Base-by-base conservation (phyloP, 352 stramenopile species). In the Peronospora tabacina region DNA sequence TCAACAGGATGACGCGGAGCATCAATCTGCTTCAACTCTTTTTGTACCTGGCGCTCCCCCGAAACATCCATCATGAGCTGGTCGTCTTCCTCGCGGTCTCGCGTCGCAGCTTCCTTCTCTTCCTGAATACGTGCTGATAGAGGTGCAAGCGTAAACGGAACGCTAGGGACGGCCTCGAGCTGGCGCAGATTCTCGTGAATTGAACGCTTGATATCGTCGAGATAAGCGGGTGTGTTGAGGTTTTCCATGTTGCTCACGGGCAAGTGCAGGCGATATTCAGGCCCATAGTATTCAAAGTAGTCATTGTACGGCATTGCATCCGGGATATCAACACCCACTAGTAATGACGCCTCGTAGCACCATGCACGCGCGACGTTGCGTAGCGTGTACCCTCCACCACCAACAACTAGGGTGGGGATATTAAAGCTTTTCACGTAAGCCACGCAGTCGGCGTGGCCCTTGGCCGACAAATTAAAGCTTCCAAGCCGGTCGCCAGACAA, bases 261-360 rank as follows among this genome's bases (percentile, higher is more conserved):
- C 58, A 99, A 84, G 71, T 99, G 96, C 28, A 99, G 71, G 44
- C 96, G 94, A 73, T 97, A 99, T 64, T 98, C 93, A 1, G 96
- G 96, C 0, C 91, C 92, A 70, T 98, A 99, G 74, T 99, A 99
- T 70, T 99, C 96, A 73, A 98, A 98, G 76, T 99, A 99, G 68
- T 99, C 94, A 76, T 99, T 99, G 79, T 97, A 98, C 4, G 97
- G 97, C 68, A 99, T 97, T 5, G 97, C 89, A 52, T 99, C 95
- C 0, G 80, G 75, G 7, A 94, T 67, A 20, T 96, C 75, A 24
- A 95, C 87, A 28, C 88, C 93, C 12, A 96, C 82, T 22, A 98
- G 72, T n/a, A 98, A 81, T 7, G 90, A 87, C 16, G 95, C 98
- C 68, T 98, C 95, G 69, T 98, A 98, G 36, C 90, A 97, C 78